phyloP scores from a whole-genome alignment of 2,329 filamentous ascomycete species.

The Arthrobotrys pseudoclavata region DNA sequence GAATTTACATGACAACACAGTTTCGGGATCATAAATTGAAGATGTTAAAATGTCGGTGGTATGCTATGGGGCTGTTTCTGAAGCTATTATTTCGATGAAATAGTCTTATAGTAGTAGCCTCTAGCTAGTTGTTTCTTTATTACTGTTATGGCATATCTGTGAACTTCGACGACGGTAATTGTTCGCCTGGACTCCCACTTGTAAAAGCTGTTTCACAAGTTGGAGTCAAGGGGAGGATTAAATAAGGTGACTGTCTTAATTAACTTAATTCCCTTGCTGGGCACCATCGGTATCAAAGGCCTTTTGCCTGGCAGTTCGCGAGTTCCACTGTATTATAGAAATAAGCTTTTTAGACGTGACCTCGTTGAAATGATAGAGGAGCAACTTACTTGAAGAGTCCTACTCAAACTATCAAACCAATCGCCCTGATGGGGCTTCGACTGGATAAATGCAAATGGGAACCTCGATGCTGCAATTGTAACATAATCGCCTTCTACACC shows the following conservation, averaged over 20 bases:
- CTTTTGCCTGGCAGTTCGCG: conserved; percentile 52
- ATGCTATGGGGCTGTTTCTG: neutral
- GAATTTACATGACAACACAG: conserved; percentile 21
- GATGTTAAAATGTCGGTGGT: too few species aligned
- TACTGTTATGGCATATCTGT: too few species aligned
- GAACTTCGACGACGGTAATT: too few species aligned
- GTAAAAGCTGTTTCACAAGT: neutral
- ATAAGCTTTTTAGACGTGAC: neutral
- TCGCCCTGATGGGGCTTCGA: conserved; percentile 63
- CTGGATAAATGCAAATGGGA: conserved; percentile 80
- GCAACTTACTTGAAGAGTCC: conserved; percentile 61
- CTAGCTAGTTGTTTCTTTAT: neutral
- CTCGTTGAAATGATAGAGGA: neutral
- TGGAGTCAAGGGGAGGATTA: neutral
- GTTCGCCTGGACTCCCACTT: too few species aligned
- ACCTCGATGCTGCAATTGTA: conserved; percentile 83
- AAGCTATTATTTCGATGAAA: neutral
- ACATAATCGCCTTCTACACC: conserved; percentile 78
- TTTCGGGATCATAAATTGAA: neutral
- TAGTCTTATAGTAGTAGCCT: neutral
- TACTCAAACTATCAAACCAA: conserved; percentile 63
- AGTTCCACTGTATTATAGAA: conserved; percentile 52
- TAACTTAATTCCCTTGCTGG: neutral
- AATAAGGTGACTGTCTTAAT: neutral
- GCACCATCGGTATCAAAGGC: conserved; percentile 33